phyloP scores from a whole-genome alignment of 305 asterid species.

The Solanum hybrid region DNA sequence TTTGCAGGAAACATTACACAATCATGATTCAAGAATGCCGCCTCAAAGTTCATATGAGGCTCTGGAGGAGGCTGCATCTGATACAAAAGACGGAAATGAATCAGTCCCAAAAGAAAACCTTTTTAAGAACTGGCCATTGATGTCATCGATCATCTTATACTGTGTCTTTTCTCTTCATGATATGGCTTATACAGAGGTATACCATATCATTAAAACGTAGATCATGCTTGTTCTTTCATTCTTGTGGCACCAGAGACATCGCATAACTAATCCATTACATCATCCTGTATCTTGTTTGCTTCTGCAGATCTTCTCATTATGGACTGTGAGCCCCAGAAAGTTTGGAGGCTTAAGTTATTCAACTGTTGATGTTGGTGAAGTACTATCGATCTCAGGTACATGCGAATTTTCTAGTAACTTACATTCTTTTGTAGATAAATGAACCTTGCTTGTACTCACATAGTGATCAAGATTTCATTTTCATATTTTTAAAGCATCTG shows the following conservation, averaged over 20 bases:
- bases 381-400: constrained; percentile 15
- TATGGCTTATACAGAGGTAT: constrained; percentile 92
- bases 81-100: constrained; percentile 5
- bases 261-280: not conserved
- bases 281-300: not conserved
- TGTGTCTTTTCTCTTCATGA: constrained; percentile 90
- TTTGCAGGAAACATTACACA: constrained; percentile 75
- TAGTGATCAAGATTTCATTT: not conserved
- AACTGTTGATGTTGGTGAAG: constrained; percentile 18
- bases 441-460: not conserved
- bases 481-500: not conserved
- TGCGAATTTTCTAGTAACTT: not conserved
- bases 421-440: not conserved
- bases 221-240: not conserved
- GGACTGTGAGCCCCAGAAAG: constrained; percentile 20
- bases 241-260: not conserved
- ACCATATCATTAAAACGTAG: not conserved
- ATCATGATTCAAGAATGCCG: constrained; percentile 31
- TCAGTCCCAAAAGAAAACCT: constrained; percentile 36
- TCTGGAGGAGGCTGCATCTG: constrained; percentile 43
- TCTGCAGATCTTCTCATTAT: constrained; percentile 17
- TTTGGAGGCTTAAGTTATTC: constrained; percentile 18
- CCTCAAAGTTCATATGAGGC: constrained; percentile 28
- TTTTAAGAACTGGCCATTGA: constrained; percentile 80
- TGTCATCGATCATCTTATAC: constrained; percentile 79